phyloP scores from a whole-genome alignment of 176 grass and related monocot genomes.

The Oryza glumipatula region DNA sequence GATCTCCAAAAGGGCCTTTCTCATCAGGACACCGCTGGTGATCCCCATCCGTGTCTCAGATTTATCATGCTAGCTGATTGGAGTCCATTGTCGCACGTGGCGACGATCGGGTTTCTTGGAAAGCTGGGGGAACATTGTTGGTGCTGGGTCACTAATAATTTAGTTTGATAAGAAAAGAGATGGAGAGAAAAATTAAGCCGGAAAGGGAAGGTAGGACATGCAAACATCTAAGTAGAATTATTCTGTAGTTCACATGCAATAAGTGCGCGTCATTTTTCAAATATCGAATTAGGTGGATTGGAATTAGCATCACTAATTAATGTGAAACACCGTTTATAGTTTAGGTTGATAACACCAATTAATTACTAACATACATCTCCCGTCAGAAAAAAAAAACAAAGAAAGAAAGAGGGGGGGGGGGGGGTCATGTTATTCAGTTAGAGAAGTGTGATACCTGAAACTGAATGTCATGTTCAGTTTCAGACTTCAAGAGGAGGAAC shows the following conservation, averaged over 20 bases:
- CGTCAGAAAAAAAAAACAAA: background rate
- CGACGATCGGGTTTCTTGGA: background rate
- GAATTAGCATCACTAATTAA: background rate
- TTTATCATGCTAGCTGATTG: slow-evolving; percentile 1
- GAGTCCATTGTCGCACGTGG: slow-evolving; percentile 40
- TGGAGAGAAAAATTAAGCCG: background rate
- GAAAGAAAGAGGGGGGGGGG: no score
- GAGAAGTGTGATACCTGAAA: background rate
- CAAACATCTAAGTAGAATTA: background rate
- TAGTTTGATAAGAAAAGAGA: background rate
- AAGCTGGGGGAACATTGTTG: background rate
- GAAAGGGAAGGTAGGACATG: background rate
- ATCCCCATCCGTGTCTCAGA: slow-evolving; percentile 19
- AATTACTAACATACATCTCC: no score
- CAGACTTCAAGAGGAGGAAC: background rate
- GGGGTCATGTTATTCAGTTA: background rate
- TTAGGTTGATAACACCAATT: background rate
- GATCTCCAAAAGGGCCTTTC: slow-evolving; percentile 28
- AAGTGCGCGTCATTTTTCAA: no score
- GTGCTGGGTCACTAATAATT: slow-evolving; percentile 33
- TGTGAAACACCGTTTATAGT: background rate
- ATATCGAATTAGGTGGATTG: background rate
- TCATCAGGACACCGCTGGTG: slow-evolving; percentile 10
- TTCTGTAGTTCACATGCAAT: background rate
- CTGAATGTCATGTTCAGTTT: background rate